Evolutionary conservation across 768 basidiomycete species (phyloP), one percentile per base, ranked within the genome.

Genomic region (Imleria badia): DNA sequence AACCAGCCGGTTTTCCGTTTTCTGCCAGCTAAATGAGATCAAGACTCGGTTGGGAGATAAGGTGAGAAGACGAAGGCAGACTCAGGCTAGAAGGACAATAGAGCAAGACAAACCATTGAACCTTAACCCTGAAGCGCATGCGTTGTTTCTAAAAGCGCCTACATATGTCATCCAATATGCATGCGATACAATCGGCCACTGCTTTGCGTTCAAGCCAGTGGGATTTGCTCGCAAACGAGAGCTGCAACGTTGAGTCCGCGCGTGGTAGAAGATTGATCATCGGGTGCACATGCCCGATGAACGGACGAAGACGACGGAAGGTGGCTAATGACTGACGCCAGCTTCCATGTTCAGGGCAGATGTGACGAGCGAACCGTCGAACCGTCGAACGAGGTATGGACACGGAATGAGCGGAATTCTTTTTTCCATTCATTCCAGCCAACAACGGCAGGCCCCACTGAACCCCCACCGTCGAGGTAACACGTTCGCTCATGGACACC

Each of bases 221-320:
- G 60, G 45, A 45, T 36, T 55, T 48, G 41, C 50, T 57, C 54
- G 52, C 52, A 19, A 52, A 59, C 45, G 52, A 54, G 45, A 48
- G 39, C 17, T 54, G 48, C 64, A 65, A 65, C 64, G 63, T 66
- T 65, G 64, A 38, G 43, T 54, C 51, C 64, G 48, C 45, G 57
- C 64, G 54, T 39, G 40, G 51, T 40, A 54, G 63, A 66, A 66
- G 64, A 63, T 63, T 63, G 63, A 66, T 64, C 42, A 64, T 64
- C 63, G 62, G 63, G 52, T 47, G 42, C 20, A 47, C 44, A 56
- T 53, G 53, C 48, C 29, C 23, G 52, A 51, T 57, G 39, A 20
- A 54, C 53, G 58, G 61, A 56, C 44, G 44, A 40, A n/a, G n/a
- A 50, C 51, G 47, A 59, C 45, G 48, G 51, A 54, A 43, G 20